Base-by-base conservation (phyloP, 2,329 filamentous ascomycete genomes). In the Annulohypoxylon truncatum region DNA sequence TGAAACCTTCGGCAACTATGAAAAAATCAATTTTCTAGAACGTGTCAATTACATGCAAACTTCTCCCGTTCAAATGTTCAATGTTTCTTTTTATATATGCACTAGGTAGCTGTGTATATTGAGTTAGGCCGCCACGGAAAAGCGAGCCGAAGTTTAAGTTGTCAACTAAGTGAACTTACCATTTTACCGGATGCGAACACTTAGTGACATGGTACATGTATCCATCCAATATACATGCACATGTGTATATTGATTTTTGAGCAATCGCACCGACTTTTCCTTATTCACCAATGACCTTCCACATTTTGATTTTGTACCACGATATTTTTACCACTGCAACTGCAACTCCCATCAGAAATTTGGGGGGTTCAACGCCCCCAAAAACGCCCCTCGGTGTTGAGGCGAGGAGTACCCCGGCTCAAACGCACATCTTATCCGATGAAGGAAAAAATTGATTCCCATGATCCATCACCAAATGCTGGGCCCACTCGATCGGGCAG, bases 141-240 rank as follows among this genome's bases (percentile, higher is more conserved):
- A 4, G 28, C 61, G 61, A 65, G 57, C 65, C 65, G 65, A 57
- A 38, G 47, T 44, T 53, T 61, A 38, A 56, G 46, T 35, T 57
- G 29, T 48, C 13, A 35, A n/a, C 18, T 54, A 48, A 9, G 5
- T 22, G 31, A 52, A 54, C 46, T 46, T 62, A 68, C 57, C 66
- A 62, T 66, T 66, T 68, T 66, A 55, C 66, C 66, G 66, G 66
- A 66, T 62, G 33, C 57, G 50, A 59, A 54, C 54, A 10, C 57
- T 48, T 52, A 51, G n/a, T n/a, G n/a, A n/a, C 51, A 61, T 58
- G 29, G 42, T 38, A 42, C 31, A 13, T 5, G 31, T 15, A 42
- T 22, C 20, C 18, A 42, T 42, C 8, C 9, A 22, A 12, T 15
- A 42, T 22, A 42, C 18, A 42, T 42, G 18, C 9, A 22, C 38